Evolutionary conservation across 805 yeast species (phyloP).

Genomic region (Starmerella stigmatis): DNA sequence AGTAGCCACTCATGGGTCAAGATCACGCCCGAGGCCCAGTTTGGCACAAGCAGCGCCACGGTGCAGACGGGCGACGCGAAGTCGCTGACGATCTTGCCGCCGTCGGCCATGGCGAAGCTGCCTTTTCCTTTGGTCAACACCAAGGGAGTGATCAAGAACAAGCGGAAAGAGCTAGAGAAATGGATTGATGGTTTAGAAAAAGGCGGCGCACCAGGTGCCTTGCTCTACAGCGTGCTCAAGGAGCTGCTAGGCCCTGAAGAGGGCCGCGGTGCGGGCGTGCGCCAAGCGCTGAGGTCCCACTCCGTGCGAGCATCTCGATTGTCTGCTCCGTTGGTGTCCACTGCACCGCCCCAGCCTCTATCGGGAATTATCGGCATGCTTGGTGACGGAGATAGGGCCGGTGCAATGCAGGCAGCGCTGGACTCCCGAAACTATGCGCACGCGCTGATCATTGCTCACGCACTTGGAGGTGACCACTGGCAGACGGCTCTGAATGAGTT

Average conservation of each 20-base stretch:
- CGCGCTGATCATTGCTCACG: constrained; percentile 59
- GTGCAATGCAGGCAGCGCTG: constrained; percentile 55
- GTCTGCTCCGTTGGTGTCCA: neutral
- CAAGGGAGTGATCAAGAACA: constrained; percentile 39
- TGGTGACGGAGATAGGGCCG: constrained; percentile 53
- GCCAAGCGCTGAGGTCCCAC: constrained; percentile 5
- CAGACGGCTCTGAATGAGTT: constrained; percentile 48
- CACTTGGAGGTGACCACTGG: constrained; percentile 55
- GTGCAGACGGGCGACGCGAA: constrained; percentile 28
- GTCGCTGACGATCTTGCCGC: constrained; percentile 26
- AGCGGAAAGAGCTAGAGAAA: constrained; percentile 55
- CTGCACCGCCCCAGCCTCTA: neutral
- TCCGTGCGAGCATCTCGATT: neutral
- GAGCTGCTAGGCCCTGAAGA: constrained; percentile 14
- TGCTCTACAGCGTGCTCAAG: constrained; percentile 19
- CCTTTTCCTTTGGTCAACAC: constrained; percentile 58
- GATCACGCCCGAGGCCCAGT: constrained; percentile 24
- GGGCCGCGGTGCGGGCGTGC: neutral
- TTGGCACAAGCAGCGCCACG: constrained; percentile 22
- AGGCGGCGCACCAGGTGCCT: constrained; percentile 12
- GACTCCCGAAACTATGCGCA: constrained; percentile 63
- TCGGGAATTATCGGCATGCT: constrained; percentile 33
- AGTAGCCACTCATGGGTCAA: constrained; percentile 32
- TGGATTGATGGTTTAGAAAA: constrained; percentile 40
- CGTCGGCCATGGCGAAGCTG: constrained; percentile 33